Percentiles rank a stretch among this genome's conserved stretches.
phyloP scores from a whole-genome alignment of 1,284 basidiomycete species.

The Microstroma glucosiphilum region DNA sequence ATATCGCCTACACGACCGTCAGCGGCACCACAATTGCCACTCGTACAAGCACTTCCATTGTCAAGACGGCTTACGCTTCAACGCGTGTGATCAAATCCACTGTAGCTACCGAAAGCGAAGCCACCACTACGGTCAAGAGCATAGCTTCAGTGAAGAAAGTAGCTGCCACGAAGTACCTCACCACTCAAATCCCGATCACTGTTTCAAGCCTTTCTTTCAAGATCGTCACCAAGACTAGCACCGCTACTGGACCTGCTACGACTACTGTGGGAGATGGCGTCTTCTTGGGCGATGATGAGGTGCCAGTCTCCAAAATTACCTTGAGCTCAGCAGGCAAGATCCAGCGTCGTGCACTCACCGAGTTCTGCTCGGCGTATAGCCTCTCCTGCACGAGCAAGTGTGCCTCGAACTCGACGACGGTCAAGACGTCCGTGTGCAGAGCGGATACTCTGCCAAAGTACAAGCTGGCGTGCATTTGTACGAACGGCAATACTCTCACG shows the following conservation, averaged over 20 bases:
- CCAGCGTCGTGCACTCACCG: background rate
- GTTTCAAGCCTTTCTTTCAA: background rate
- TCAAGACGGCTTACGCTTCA: slow-evolving; percentile 8
- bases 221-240: background rate
- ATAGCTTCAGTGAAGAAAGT: background rate
- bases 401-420: background rate
- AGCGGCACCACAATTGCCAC: slow-evolving; percentile 7
- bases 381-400: background rate
- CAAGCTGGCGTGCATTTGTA: slow-evolving; percentile 5
- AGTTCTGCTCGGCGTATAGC: slow-evolving; percentile 6
- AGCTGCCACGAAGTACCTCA: background rate
- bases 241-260: background rate
- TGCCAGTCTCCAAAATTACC: background rate
- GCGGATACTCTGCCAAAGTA: background rate
- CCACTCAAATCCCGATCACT: slow-evolving; percentile 7
- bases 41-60: background rate
- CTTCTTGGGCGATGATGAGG: slow-evolving; percentile 1
- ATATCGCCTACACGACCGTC: background rate
- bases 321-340: background rate
- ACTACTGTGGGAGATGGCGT: too few relatives aligned
- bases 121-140: background rate
- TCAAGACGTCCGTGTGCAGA: background rate
- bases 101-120: background rate
- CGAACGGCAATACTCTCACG: slow-evolving; percentile 7
- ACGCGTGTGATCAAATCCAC: background rate